A percentile compares a stretch with the other conserved stretches of the same genome.
phyloP scores from a whole-genome alignment of 305 asterid species.

The Ilex paraguariensis region DNA sequence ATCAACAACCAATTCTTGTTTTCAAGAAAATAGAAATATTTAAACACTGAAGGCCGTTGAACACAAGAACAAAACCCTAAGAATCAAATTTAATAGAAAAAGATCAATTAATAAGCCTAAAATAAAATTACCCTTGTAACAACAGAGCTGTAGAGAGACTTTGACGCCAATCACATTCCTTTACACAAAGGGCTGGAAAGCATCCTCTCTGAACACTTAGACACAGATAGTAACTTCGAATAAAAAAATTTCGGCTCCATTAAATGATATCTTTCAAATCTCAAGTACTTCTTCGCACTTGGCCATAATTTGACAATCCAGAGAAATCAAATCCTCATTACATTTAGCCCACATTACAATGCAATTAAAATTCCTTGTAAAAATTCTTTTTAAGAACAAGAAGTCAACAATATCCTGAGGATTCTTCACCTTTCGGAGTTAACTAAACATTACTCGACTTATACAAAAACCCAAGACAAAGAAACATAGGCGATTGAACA shows the following conservation, averaged over 20 bases:
- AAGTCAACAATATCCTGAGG: not conserved
- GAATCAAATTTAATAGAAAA: too few species aligned
- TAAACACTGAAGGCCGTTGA: too few species aligned
- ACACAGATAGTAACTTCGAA: not conserved
- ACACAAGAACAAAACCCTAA: too few species aligned
- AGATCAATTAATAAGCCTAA: too few species aligned
- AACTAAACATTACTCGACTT: not conserved
- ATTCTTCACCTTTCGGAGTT: not conserved
- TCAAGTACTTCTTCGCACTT: too few species aligned
- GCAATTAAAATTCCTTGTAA: not conserved
- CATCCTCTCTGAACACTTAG: not conserved
- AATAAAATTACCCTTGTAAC: conserved; percentile 41
- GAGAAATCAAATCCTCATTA: not conserved
- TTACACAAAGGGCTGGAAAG: not conserved
- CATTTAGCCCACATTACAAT: not conserved
- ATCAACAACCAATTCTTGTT: too few species aligned
- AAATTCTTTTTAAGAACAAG: not conserved
- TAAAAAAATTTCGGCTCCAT: not conserved
- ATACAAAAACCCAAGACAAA: too few species aligned
- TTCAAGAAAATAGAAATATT: too few species aligned
- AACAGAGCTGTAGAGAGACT: conserved; percentile 22
- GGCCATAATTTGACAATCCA: too few species aligned
- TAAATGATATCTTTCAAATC: too few species aligned
- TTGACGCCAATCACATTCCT: conserved; percentile 3
- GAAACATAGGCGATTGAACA: too few species aligned